Conservation (phyloP, 2,329 filamentous ascomycete species). For the Trichoderma oligosporum region DNA sequence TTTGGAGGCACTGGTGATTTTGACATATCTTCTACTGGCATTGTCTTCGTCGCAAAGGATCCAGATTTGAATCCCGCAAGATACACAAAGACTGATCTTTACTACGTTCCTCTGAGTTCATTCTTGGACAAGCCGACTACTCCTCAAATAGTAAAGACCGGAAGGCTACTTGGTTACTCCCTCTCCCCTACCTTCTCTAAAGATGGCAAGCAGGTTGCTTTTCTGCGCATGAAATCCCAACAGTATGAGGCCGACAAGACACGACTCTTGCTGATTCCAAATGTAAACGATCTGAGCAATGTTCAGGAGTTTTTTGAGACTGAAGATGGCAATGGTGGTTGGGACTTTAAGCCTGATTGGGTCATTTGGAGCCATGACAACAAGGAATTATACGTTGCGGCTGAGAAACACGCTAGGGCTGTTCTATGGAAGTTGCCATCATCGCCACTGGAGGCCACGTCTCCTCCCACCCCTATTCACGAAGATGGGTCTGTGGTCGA, state of each 20-base stretch:
- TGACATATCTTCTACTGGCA: conserved; percentile 62
- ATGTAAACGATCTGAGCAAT: conserved; percentile 54
- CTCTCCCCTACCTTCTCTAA: conserved; percentile 68
- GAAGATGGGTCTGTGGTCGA: conserved; percentile 52
- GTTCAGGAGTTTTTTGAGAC: conserved; percentile 61
- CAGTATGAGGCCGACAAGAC: conserved; percentile 77
- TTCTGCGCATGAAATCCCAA: conserved; percentile 70
- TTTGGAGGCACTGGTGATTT: conserved; percentile 82
- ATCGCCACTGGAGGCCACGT: conserved; percentile 45
- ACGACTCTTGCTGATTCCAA: conserved; percentile 60
- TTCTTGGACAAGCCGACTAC: conserved; percentile 54
- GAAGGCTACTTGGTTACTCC: conserved; percentile 60
- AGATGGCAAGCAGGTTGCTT: conserved; percentile 66
- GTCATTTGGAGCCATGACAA: conserved; percentile 58
- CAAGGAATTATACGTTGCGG: conserved; percentile 65
- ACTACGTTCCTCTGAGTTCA: conserved; percentile 62
- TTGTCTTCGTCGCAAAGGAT: conserved; percentile 74
- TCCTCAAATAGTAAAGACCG: conserved; percentile 52
- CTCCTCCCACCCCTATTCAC: conserved; percentile 49
- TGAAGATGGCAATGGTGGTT: conserved; percentile 58
- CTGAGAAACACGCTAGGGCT: conserved; percentile 63
- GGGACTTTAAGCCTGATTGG: conserved; percentile 56
- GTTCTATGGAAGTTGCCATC: conserved; percentile 61
- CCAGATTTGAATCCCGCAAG: conserved; percentile 66
- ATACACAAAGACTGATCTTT: conserved; percentile 79